Evolutionary conservation across 495 filamentous ascomycete genomes (phyloP), one percentile per base, ranked within the genome.

Genomic region (Penicillium mononematosum): DNA sequence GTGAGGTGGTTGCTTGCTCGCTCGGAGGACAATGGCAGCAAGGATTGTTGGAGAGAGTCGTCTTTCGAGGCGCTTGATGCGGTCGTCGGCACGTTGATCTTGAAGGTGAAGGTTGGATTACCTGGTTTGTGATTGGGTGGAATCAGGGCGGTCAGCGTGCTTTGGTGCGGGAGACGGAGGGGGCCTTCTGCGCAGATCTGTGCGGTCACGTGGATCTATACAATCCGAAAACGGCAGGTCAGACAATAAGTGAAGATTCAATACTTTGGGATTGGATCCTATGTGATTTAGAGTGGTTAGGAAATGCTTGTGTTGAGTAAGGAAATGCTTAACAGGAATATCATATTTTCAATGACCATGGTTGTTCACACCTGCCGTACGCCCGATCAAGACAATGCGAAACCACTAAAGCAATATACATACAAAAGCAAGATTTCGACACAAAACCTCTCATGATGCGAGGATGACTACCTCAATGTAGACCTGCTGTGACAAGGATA

Each of bases 91-190:
- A 55, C 50, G 60, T 60, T 61, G 58, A 50, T 50, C 38, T 32
- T 58, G 63, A 58, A 60, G 64, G 59, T 58, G 63, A 58, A 60
- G 64, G 59, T 66, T 64, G 58, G 59, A 61, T 61, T 66, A 56
- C 10, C 29, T 31, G 41, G 14, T 9, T 19, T 34, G 32, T 69
- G 61, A 69, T 69, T 69, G 66, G 66, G 3, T 59, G 29, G 7
- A 2, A 6, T 9, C 0, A 39, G 45, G 66, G 66, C 66, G 66
- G 66, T 69, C 57, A 44, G 45, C 32, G 3, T 11, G 1, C 7
- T 4, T 11, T n/a, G 0, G 1, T 46, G 17, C 54, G 43, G 42
- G 19, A 17, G 42, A 14, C 12, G 10, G 38, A 25, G 19, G 5
- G 11, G 27, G 6, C 48, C 42, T 29, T 27, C 4, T 31, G 48